Conservation (phyloP, 768 basidiomycete species). For the Auricularia sp. region DNA sequence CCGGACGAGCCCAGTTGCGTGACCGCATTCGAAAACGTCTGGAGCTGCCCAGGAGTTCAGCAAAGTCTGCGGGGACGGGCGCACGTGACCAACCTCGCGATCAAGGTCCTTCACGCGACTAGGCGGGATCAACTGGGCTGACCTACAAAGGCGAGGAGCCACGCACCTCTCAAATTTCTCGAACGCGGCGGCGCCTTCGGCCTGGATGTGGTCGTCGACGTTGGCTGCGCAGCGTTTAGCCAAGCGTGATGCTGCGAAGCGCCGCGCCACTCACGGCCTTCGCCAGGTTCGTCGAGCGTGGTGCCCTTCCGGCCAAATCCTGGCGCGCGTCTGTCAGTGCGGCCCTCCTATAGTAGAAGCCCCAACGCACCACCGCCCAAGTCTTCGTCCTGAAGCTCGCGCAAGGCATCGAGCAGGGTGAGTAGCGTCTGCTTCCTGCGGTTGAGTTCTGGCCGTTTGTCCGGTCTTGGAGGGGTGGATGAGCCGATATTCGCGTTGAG, state of each 20-base stretch:
- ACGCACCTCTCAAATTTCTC: conserved; percentile 50
- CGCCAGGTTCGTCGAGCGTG: conserved; percentile 52
- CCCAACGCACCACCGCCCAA: conserved; percentile 6
- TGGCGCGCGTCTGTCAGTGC: neutral
- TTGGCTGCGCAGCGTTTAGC: conserved; percentile 29
- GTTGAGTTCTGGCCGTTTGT: neutral
- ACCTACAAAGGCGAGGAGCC: neutral
- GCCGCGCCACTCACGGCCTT: conserved; percentile 45
- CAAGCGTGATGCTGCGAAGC: neutral
- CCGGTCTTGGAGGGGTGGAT: neutral
- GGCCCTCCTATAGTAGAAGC: neutral
- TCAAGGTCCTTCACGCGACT: conserved; percentile 55
- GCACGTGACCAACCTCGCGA: conserved; percentile 37
- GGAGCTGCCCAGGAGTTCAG: conserved; percentile 35
- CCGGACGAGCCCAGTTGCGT: conserved; percentile 62
- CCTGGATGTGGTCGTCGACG: conserved; percentile 62
- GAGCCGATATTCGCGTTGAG: neutral
- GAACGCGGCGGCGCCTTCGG: conserved; percentile 54
- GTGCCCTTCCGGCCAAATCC: conserved; percentile 11
- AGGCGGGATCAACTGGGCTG: conserved; percentile 3
- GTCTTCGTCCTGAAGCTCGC: conserved; percentile 33
- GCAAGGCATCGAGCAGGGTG: conserved; percentile 36
- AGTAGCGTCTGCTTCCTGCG: conserved; percentile 35
- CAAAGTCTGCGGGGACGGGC: conserved; percentile 9
- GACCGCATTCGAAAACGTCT: conserved; percentile 67